A percentile compares a stretch with the other conserved stretches of the same genome.
Evolutionary conservation across 495 filamentous ascomycete genomes (phyloP).

Genomic region (Podospora appendiculata): DNA sequence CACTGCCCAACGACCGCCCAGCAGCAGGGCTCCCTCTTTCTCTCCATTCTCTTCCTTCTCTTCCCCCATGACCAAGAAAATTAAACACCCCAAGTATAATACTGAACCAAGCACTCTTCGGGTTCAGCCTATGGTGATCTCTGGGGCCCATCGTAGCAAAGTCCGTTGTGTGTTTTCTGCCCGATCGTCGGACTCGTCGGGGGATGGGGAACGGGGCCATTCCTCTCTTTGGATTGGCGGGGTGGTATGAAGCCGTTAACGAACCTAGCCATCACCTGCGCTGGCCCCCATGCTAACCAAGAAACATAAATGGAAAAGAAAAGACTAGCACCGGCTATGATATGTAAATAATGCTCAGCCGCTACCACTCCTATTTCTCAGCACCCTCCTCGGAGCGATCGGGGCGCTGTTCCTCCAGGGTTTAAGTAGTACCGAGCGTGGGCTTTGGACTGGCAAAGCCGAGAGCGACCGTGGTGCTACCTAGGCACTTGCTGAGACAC

Average conservation of each 20-base stretch:
- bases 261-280: too few species aligned
- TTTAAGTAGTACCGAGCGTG: slow-evolving; percentile 5
- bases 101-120: background rate
- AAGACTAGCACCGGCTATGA: too few species aligned
- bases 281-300: too few species aligned
- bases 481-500: slow-evolving; percentile 24
- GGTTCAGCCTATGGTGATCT: too few species aligned
- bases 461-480: slow-evolving; percentile 10
- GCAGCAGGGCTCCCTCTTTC: background rate
- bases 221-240: too few species aligned
- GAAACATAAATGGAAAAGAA: too few species aligned
- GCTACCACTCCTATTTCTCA: slow-evolving; percentile 6
- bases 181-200: too few species aligned
- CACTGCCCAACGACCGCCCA: background rate
- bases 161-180: too few species aligned
- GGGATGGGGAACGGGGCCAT: too few species aligned
- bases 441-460: slow-evolving; percentile 1
- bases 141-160: too few species aligned
- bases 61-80: background rate
- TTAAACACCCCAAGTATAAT: background rate
- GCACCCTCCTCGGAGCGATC: background rate
- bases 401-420: slow-evolving; percentile 9
- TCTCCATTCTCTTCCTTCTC: background rate
- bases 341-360: background rate
- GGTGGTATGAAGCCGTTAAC: too few species aligned